Conservation (phyloP, 768 basidiomycete species). For the Neoboletus subvelutipes region DNA sequence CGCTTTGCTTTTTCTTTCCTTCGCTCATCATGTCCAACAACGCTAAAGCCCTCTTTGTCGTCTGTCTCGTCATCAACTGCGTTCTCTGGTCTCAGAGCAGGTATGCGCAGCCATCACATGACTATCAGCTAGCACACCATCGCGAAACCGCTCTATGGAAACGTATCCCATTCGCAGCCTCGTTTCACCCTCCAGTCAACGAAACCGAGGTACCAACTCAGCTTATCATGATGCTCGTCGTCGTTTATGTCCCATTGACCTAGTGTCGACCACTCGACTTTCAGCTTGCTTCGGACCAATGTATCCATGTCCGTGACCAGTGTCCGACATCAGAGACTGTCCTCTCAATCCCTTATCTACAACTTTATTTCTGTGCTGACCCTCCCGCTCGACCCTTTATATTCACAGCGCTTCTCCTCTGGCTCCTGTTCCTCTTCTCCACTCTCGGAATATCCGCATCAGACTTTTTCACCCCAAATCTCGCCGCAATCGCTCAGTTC, state of each 20-base stretch:
- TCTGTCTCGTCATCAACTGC: slow-evolving; percentile 54
- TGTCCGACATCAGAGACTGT: slow-evolving; percentile 64
- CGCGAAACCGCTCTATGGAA: slow-evolving; percentile 11
- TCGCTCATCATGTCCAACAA: slow-evolving; percentile 44
- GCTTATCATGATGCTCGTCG: background rate
- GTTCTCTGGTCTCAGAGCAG: slow-evolving; percentile 66
- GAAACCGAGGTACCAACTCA: slow-evolving; percentile 9
- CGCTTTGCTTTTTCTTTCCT: background rate
- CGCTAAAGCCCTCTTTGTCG: slow-evolving; percentile 51
- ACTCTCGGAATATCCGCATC: slow-evolving; percentile 93
- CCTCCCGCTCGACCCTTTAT: slow-evolving; percentile 52
- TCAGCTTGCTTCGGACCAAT: slow-evolving; percentile 52
- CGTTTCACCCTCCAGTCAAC: background rate
- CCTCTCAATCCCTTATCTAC: slow-evolving; percentile 68
- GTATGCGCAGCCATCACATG: slow-evolving; percentile 36
- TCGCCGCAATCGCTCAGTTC: slow-evolving; percentile 82
- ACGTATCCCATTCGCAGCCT: background rate
- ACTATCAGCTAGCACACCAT: slow-evolving; percentile 1
- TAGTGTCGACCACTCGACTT: slow-evolving; percentile 69
- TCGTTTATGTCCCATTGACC: background rate
- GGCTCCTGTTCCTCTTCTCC: slow-evolving; percentile 92
- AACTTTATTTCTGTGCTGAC: slow-evolving; percentile 67
- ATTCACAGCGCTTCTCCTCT: slow-evolving; percentile 65
- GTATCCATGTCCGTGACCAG: slow-evolving; percentile 54
- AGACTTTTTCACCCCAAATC: slow-evolving; percentile 97